These are phyloP conservation scores for Globisporangium paroecandrum DNA, from an alignment of 352 stramenopile species.

Conservation along the genomic window DNA sequence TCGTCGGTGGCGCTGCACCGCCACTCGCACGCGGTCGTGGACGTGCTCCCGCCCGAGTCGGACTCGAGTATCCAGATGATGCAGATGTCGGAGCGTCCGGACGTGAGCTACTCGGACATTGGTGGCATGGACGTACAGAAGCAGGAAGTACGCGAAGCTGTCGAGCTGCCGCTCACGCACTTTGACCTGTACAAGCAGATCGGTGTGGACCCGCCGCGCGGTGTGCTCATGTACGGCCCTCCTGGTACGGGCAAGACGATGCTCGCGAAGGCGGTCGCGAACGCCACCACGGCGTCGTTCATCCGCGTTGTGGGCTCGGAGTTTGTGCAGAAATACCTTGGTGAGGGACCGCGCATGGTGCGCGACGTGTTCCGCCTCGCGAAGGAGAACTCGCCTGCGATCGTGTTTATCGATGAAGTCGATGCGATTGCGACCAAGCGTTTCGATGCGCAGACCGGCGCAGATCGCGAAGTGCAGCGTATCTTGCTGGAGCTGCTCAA, in stretches of 20 bases:
- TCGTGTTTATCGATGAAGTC: constrained; percentile 99
- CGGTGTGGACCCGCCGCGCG: constrained; percentile 98
- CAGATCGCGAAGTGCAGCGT: constrained; percentile 96
- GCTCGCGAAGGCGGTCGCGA: constrained; percentile 99
- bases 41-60: constrained; percentile 98
- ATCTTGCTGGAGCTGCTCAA: constrained; percentile 99
- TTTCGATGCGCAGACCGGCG: constrained; percentile 98
- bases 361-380: constrained; percentile 99
- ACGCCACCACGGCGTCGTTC: constrained; percentile 98
- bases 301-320: constrained; percentile 97
- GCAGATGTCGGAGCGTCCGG: constrained; percentile 97
- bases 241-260: constrained; percentile 98
- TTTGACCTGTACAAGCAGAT: constrained; percentile 99
- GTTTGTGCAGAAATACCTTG: constrained; percentile 99
- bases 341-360: constrained; percentile 99
- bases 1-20: constrained; percentile 97
- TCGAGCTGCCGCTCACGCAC: constrained; percentile 99
- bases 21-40: constrained; percentile 98
- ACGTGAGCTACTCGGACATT: constrained; percentile 96
- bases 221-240: constrained; percentile 97
- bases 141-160: constrained; percentile 97
- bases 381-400: constrained; percentile 98
- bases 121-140: constrained; percentile 99
- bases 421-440: constrained; percentile 99
- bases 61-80: constrained; percentile 99